A percentile compares a stretch with the other conserved stretches of the same genome.
Evolutionary conservation across 306 rosid genomes (phyloP).

Genomic region (Quercus glauca): DNA sequence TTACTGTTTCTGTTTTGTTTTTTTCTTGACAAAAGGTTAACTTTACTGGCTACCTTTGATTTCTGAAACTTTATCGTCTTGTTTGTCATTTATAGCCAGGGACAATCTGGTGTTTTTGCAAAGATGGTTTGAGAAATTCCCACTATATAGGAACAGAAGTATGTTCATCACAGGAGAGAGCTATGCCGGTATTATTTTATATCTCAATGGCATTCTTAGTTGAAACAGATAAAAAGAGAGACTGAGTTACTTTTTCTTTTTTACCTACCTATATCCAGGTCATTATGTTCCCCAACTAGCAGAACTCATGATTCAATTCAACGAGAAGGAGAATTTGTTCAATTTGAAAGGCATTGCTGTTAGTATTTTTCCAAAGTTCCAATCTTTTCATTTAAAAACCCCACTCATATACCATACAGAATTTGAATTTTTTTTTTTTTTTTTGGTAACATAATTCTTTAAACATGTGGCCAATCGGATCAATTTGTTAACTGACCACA

Average conservation of each 20-base stretch:
- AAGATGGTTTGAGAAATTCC: slow-evolving; percentile 50
- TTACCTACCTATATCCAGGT: slow-evolving; percentile 14
- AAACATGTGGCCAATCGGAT: not conserved
- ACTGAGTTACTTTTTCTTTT: not conserved
- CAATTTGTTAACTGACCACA: too few species aligned
- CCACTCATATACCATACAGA: not conserved
- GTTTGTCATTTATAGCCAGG: slow-evolving; percentile 33
- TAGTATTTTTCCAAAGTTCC: slow-evolving; percentile 14
- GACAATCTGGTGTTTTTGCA: slow-evolving; percentile 54
- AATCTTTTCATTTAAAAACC: not conserved
- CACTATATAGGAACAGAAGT: slow-evolving; percentile 44
- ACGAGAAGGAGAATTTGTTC: slow-evolving; percentile 32
- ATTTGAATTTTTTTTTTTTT: not conserved
- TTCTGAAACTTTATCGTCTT: slow-evolving; percentile 28
- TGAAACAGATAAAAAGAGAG: not conserved
- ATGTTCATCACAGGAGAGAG: slow-evolving; percentile 54
- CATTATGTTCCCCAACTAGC: slow-evolving; percentile 63
- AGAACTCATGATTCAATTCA: slow-evolving; percentile 46
- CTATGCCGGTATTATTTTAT: slow-evolving; percentile 38
- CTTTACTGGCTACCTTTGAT: slow-evolving; percentile 17
- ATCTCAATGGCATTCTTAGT: not conserved
- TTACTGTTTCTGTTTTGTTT: slow-evolving; percentile 29
- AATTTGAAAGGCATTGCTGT: slow-evolving; percentile 60
- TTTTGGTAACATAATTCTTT: not conserved
- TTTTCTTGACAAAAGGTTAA: slow-evolving; percentile 18